Base-by-base conservation (phyloP, 768 basidiomycete genomes). In the Mycena maculata region DNA sequence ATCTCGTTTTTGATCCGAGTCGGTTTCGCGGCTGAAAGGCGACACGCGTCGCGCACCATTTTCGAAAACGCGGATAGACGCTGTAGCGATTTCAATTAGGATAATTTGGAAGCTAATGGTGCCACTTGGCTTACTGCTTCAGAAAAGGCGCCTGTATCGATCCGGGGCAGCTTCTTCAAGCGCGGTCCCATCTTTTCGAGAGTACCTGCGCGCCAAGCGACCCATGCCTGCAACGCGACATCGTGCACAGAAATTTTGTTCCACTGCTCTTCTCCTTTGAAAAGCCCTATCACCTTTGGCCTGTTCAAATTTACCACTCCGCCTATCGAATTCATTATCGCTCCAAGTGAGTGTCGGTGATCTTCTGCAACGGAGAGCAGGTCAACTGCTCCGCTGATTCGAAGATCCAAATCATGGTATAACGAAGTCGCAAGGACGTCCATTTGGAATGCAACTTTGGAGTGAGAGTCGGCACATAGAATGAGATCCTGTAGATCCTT, bases 171-270 rank as follows among this genome's bases (percentile, higher is more conserved):
- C 1, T 39, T 49, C 20, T 61, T 50, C 4, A 74, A 53, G 27
- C 39, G 58, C 31, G 33, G 4, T 18, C 44, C 50, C 68, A 78
- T 78, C 23, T 65, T 1, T 7, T 71, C 58, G 12, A 79, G 15
- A 3, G 70, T 76, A 2, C 77, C 78, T 12, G 80, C 79, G 27
- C 75, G 76, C 69, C 76, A 82, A 9, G 84, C 82, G 1, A 76
- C 78, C 86, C 85, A 87, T 9, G 86, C 84, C 60, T 79, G 80
- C 20, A 81, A 60, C 0, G 83, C 85, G 16, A 77, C 75, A n/a
- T 71, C 54, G 9, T 63, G 20, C 0, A 57, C 16, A 20, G 73
- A 9, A 5, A 72, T 63, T 22, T 55, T 48, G 18, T 23, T 60
- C 11, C 68, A 59, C 3, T 60, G 58, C 59, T 80, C 76, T 33